Evolutionary conservation across 495 filamentous ascomycete genomes (phyloP).

Genomic region (Letharia lupina): DNA sequence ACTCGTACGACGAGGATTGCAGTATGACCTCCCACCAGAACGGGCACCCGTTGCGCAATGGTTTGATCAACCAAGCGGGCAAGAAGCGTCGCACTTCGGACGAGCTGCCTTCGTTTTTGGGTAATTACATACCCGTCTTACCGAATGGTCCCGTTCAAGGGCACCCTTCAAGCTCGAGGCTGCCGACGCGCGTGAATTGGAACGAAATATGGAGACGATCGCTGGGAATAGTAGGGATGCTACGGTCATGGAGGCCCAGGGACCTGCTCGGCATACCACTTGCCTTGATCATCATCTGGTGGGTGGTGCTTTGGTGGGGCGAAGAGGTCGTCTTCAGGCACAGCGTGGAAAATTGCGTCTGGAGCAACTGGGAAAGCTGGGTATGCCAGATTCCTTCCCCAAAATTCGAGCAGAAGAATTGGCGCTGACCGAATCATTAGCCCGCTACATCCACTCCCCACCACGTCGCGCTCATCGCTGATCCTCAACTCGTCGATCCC

Average conservation of each 20-base stretch:
- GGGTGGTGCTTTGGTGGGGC: slow-evolving; percentile 76
- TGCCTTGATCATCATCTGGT: slow-evolving; percentile 61
- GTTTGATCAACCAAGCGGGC: slow-evolving; percentile 17
- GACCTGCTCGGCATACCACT: slow-evolving; percentile 44
- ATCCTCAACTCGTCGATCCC: slow-evolving; percentile 96
- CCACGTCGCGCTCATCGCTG: slow-evolving; percentile 79
- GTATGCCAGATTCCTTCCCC: slow-evolving; percentile 42
- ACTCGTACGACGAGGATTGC: background rate
- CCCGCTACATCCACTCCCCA: slow-evolving; percentile 70
- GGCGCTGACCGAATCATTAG: slow-evolving; percentile 36
- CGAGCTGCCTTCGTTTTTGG: slow-evolving; percentile 14
- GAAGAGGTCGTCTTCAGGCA: slow-evolving; percentile 68
- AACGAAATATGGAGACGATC: slow-evolving; percentile 2
- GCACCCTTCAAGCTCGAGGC: background rate
- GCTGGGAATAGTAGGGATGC: background rate
- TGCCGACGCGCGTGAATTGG: background rate
- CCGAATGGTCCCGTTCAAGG: slow-evolving; percentile 8
- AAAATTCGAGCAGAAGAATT: background rate
- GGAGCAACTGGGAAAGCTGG: slow-evolving; percentile 88
- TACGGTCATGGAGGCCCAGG: slow-evolving; percentile 13
- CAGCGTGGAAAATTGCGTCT: slow-evolving; percentile 62
- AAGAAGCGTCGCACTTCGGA: slow-evolving; percentile 21
- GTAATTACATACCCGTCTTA: slow-evolving; percentile 19
- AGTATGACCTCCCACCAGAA: slow-evolving; percentile 17
- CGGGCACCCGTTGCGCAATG: slow-evolving; percentile 14